Conservation (phyloP, 2,329 filamentous ascomycete species). For the Calonectria montana region DNA sequence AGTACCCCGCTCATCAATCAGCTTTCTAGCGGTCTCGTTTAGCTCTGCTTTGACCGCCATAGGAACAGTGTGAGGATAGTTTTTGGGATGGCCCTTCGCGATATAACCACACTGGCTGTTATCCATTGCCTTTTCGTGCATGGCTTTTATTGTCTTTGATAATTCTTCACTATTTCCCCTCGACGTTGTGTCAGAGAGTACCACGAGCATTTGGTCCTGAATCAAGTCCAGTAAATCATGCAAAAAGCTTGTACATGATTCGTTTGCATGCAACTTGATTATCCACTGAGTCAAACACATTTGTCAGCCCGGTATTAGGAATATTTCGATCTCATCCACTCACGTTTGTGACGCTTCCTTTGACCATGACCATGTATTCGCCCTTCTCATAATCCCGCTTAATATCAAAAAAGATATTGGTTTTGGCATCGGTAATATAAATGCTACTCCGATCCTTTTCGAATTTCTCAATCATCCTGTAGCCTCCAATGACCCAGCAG, state of each 20-base stretch:
- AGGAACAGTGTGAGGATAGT: too few species aligned
- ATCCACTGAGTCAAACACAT: neutral
- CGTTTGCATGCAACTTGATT: neutral
- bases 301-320: too few species aligned
- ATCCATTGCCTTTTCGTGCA: neutral
- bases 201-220: neutral
- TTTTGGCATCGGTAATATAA: neutral
- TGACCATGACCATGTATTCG: neutral
- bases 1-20: neutral
- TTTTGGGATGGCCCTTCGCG: neutral
- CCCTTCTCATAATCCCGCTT: neutral
- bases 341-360: neutral
- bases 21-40: neutral
- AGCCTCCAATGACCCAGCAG: constrained; percentile 26
- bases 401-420: constrained; percentile 19
- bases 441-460: neutral
- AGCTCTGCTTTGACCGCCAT: neutral
- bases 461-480: constrained; percentile 40
- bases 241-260: neutral
- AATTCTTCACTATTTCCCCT: neutral
- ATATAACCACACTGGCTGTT: neutral
- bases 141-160: neutral
- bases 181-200: neutral
- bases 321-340: neutral
- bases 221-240: neutral